These are phyloP conservation scores for Mentha longifolia DNA, from an alignment of 257 asterid species.

Conservation along the genomic window DNA sequence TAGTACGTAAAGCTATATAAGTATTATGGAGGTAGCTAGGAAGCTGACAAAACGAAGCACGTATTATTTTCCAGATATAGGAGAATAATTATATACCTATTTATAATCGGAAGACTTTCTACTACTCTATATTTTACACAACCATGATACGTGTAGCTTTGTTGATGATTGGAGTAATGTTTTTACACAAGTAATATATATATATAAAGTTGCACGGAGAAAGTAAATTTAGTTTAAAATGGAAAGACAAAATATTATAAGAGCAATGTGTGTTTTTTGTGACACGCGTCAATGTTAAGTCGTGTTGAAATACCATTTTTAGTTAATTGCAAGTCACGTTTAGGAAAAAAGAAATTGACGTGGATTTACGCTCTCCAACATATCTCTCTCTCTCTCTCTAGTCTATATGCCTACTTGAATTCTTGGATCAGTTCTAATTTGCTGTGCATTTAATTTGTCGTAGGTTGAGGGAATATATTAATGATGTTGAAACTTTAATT, in stretches of 20 bases:
- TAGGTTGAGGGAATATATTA: too few relatives aligned
- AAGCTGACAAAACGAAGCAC: background rate
- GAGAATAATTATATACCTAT: background rate
- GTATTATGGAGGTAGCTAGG: background rate
- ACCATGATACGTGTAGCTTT: slow-evolving; percentile 10
- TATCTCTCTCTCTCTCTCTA: too few relatives aligned
- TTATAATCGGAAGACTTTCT: background rate
- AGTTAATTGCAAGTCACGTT: background rate
- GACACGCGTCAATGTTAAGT: background rate
- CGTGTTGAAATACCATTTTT: background rate
- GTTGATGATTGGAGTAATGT: background rate
- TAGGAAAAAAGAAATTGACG: background rate
- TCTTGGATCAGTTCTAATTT: too few relatives aligned
- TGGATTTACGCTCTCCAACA: background rate
- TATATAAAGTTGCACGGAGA: background rate
- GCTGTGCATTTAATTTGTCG: too few relatives aligned
- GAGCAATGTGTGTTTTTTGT: background rate
- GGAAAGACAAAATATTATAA: background rate
- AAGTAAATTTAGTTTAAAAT: background rate
- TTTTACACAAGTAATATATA: background rate
- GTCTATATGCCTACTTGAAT: too few relatives aligned
- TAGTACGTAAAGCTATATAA: too few relatives aligned
- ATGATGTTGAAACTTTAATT: too few relatives aligned
- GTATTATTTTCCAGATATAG: background rate
- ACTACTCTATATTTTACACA: background rate